phyloP scores from a whole-genome alignment of 257 asterid genomes.

The Solanum appendiculatum region DNA sequence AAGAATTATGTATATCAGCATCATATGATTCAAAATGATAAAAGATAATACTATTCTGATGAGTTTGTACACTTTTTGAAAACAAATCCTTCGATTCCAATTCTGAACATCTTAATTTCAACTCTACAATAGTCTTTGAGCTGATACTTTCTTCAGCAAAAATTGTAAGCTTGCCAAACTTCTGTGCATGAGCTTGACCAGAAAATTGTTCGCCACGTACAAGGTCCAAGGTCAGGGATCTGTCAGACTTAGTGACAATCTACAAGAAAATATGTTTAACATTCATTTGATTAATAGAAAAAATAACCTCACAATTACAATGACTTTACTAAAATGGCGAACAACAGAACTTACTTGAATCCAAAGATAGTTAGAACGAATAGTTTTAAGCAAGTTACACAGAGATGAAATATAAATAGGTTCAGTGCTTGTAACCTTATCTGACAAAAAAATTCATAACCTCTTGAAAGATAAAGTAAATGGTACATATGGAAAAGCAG shows the following conservation, averaged over 20 bases:
- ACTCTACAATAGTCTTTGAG: slow-evolving; percentile 77
- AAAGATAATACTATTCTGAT: background rate
- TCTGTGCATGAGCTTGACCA: slow-evolving; percentile 24
- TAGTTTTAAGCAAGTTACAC: background rate
- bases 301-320: background rate
- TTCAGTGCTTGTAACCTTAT: background rate
- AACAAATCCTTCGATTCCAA: slow-evolving; percentile 88
- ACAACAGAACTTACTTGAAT: background rate
- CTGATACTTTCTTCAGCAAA: slow-evolving; percentile 77
- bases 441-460: background rate
- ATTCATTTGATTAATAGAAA: background rate
- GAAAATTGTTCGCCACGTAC: slow-evolving; percentile 31
- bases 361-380: background rate
- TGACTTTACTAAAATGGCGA: background rate
- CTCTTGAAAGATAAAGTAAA: background rate
- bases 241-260: slow-evolving; percentile 60
- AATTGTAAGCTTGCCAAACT: slow-evolving; percentile 60
- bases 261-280: slow-evolving; percentile 15
- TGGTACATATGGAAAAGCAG: background rate
- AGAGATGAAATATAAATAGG: background rate
- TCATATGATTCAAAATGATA: slow-evolving; percentile 8
- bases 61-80: slow-evolving; percentile 73
- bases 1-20: slow-evolving; percentile 13
- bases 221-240: slow-evolving; percentile 58
- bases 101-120: slow-evolving; percentile 76